Percentiles rank a stretch among this genome's conserved stretches.
phyloP scores from a whole-genome alignment of 352 stramenopile species.

The Globisporangium lucens region DNA sequence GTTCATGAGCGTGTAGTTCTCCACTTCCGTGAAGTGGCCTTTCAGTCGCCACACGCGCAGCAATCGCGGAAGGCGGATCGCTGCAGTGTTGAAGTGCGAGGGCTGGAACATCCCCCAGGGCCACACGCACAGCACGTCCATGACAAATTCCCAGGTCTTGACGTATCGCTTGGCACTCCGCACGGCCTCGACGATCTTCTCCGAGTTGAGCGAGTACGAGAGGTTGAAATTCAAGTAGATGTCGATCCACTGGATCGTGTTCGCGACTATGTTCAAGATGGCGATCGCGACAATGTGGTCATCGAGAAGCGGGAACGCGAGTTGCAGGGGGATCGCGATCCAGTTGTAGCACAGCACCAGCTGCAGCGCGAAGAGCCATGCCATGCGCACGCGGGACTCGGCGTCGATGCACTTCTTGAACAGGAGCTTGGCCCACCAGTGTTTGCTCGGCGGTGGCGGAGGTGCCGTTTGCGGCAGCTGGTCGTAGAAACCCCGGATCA shows the following conservation, averaged over 20 bases:
- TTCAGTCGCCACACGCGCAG: conserved; percentile 34
- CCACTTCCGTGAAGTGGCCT: conserved; percentile 33
- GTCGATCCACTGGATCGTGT: conserved; percentile 42
- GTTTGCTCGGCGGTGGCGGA: conserved; percentile 7
- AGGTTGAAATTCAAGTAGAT: conserved; percentile 50
- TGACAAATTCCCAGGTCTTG: conserved; percentile 26
- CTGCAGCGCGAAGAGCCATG: conserved; percentile 43
- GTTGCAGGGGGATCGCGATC: conserved; percentile 43
- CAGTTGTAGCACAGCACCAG: conserved; percentile 51
- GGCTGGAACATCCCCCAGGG: conserved; percentile 39
- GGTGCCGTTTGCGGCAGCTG: conserved; percentile 30
- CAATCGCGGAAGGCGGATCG: conserved; percentile 30
- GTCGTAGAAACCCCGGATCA: conserved; percentile 58
- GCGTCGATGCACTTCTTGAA: conserved; percentile 32
- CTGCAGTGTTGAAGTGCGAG: conserved; percentile 13
- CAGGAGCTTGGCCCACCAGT: conserved; percentile 40
- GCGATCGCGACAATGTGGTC: conserved; percentile 28
- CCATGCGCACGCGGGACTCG: conserved; percentile 39
- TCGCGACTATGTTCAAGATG: conserved; percentile 27
- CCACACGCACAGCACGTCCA: conserved; percentile 32
- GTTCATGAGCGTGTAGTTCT: conserved; percentile 36
- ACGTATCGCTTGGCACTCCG: conserved; percentile 37
- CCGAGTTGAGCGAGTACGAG: conserved; percentile 43
- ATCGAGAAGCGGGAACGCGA: conserved; percentile 41
- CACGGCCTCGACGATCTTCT: conserved; percentile 39